Conservation (phyloP, 768 basidiomycete genomes). For the Tephrocybe sp. region DNA sequence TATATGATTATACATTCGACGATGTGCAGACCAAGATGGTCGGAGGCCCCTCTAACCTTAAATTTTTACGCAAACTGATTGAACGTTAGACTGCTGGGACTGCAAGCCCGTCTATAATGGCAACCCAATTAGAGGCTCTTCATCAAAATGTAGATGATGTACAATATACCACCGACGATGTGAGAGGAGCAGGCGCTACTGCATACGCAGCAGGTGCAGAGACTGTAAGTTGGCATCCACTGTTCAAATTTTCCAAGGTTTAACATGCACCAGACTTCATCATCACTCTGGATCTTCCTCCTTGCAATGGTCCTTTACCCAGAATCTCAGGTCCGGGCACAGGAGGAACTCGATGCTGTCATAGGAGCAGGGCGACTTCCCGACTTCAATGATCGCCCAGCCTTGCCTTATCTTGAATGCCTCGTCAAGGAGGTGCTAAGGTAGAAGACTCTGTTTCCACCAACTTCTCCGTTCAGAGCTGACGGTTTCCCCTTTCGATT, state of each 20-base stretch:
- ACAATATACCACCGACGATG: conserved; percentile 6
- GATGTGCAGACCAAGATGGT: conserved; percentile 18
- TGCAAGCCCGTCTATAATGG: conserved; percentile 3
- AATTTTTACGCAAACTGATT: no score
- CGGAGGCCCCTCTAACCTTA: not conserved
- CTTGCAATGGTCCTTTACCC: conserved; percentile 32
- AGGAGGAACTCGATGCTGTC: conserved; percentile 28
- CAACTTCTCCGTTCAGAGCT: not conserved
- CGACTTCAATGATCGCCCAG: conserved; percentile 5
- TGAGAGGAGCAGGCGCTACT: conserved; percentile 8
- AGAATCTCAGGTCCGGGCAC: conserved; percentile 24
- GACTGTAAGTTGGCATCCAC: no score
- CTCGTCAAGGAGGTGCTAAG: not conserved
- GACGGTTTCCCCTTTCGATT: no score
- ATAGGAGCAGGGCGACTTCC: conserved; percentile 21
- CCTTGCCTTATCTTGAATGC: not conserved
- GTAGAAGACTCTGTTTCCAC: not conserved
- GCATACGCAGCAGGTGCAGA: conserved; percentile 18
- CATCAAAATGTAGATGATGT: not conserved
- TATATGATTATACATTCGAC: conserved; percentile 13
- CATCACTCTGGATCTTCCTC: conserved; percentile 22
- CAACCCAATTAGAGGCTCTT: conserved; percentile 11
- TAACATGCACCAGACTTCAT: conserved; percentile 16
- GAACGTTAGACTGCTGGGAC: conserved; percentile 13
- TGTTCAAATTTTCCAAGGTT: no score